Percentiles rank a stretch among this genome's conserved stretches.
Conservation (phyloP, 2,329 filamentous ascomycete species). For the Calonectria naviculata region DNA sequence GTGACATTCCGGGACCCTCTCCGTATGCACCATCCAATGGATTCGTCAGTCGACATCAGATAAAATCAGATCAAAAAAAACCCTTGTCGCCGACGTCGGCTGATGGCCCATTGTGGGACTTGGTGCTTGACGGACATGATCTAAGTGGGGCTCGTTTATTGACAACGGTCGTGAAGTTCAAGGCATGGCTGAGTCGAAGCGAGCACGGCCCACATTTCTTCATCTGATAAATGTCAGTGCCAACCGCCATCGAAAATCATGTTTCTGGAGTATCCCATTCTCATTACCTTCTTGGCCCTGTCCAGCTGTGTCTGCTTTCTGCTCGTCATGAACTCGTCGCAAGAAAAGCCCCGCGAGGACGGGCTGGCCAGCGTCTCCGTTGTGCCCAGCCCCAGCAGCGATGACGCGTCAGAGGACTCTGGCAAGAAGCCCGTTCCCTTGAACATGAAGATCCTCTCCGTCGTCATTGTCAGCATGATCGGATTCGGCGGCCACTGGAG, state of each 20-base stretch:
- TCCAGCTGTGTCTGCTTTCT: neutral
- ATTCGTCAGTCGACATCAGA: neutral
- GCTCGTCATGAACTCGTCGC: constrained; percentile 12
- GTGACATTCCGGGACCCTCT: neutral
- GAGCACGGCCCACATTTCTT: constrained; percentile 4
- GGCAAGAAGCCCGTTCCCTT: constrained; percentile 39
- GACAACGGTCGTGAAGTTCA: neutral
- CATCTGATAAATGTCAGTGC: constrained; percentile 10
- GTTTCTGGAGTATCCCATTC: neutral
- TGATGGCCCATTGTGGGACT: neutral
- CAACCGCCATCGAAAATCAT: neutral
- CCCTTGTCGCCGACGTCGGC: neutral
- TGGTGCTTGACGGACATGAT: neutral
- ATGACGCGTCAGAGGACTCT: constrained; percentile 26
- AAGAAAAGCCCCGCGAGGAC: constrained; percentile 17
- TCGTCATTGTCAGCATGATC: constrained; percentile 63
- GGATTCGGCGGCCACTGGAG: constrained; percentile 72
- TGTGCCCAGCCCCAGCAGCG: constrained; percentile 20
- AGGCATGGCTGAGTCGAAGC: neutral
- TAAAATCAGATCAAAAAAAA: neutral
- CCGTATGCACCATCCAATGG: neutral
- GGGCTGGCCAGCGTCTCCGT: constrained; percentile 8
- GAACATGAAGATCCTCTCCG: constrained; percentile 49
- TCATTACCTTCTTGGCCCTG: neutral
- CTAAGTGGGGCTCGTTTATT: constrained; percentile 6